Percentiles rank a stretch among this genome's conserved stretches.
phyloP scores from a whole-genome alignment of 192 early-diverging fungal species.

The Backusella luteola region DNA sequence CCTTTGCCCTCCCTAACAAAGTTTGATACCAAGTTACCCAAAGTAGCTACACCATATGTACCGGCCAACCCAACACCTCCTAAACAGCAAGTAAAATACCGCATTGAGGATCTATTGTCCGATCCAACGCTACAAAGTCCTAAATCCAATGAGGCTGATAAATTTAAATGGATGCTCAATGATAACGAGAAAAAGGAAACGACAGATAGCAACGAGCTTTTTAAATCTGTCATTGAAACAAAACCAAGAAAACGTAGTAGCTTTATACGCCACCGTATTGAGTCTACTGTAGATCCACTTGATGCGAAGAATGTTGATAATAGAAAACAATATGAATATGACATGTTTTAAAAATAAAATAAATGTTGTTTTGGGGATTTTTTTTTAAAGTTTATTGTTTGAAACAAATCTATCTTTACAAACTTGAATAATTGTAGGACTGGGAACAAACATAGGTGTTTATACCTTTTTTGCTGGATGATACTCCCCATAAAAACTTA shows the following conservation, averaged over 20 bases:
- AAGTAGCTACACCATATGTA: neutral
- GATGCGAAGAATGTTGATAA: constrained; percentile 35
- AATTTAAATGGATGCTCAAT: constrained; percentile 2
- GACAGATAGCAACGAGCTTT: neutral
- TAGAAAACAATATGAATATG: constrained; percentile 22
- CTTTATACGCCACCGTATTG: constrained; percentile 6
- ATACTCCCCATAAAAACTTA: neutral
- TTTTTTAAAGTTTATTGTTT: neutral
- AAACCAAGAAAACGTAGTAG: constrained; percentile 17
- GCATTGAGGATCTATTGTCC: constrained; percentile 32
- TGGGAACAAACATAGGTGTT: neutral
- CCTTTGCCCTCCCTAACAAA: neutral
- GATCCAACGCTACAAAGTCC: constrained; percentile 17
- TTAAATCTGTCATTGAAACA: neutral
- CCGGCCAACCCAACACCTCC: constrained; percentile 25
- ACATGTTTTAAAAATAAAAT: constrained; percentile 15
- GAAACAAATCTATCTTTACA: neutral
- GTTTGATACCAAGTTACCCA: neutral
- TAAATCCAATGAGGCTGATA: neutral
- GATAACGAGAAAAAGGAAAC: neutral
- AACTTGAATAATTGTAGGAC: no score
- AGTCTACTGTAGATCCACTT: constrained; percentile 22
- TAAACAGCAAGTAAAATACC: constrained; percentile 23
- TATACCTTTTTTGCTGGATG: neutral
- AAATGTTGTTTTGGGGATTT: neutral